Base-by-base conservation (phyloP, 2,329 filamentous ascomycete species). In the Fusarium odoratissimum region DNA sequence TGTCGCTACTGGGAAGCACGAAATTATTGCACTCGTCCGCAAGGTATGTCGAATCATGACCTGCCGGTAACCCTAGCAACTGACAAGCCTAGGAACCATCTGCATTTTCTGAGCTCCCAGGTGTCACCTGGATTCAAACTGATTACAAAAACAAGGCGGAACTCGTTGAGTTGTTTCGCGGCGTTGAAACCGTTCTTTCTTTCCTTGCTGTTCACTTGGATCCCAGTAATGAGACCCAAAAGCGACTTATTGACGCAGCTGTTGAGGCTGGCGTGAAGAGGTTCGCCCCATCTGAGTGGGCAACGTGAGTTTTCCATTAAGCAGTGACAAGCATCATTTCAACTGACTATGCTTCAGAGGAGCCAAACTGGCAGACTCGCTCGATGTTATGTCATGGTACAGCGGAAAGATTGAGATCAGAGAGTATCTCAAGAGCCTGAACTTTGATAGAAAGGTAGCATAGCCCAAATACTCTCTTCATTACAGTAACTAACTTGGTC, bases 401-500 rank as follows among this genome's bases (percentile, higher is more conserved):
- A 54, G 40, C 1, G 62, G 62, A 3, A 67, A 67, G 8, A 12
- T 67, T 10, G 63, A 67, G 21, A 48, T 67, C 2, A 31, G 25
- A 7, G 33, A 48, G 0, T 67, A 67, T 3, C 12, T 67, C 5
- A 57, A 61, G 12, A 37, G 1, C 1, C 1, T 67, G 2, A 67
- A 67, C n/a, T 31, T 35, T 2, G 23, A 54, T 1, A n/a, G 23
- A 14, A 46, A 61, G 35, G 64, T 42, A 23, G 1, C 1, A 0
- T 16, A 8, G 0, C 5, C 4, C 0, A 3, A 1, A 8, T 1
- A 1, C 1, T 5, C 1, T 33, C 6, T 6, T 6, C 2, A 8
- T 1, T 4, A 3, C 2, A 9, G 2, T 0, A 6, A 0, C 30
- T 61, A 1, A 42, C 0, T 0, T 1, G 1, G 0, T 4, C 16